These are phyloP conservation scores for Tulasnella sp. DNA, from an alignment of 768 basidiomycete genomes.

Conservation along the genomic window DNA sequence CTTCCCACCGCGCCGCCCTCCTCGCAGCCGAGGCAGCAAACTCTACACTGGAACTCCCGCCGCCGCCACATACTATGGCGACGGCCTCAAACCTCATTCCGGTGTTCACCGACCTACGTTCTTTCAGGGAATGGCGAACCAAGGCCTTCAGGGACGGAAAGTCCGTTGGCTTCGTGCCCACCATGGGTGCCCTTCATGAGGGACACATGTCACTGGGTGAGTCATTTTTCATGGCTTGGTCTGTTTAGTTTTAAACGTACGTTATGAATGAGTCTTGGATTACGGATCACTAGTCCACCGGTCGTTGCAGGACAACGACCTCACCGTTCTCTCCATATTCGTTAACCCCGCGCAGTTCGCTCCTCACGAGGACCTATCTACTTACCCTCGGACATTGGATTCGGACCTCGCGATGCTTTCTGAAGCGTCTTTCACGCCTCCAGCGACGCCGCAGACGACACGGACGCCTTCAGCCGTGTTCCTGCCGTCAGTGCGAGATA, in stretches of 20 bases:
- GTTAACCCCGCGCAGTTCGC: slow-evolving; percentile 98
- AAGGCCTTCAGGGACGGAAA: slow-evolving; percentile 44
- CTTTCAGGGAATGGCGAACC: slow-evolving; percentile 64
- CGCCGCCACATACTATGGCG: too few species aligned
- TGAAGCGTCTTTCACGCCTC: slow-evolving; percentile 26
- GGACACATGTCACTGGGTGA: slow-evolving; percentile 86
- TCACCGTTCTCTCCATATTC: slow-evolving; percentile 89
- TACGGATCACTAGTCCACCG: slow-evolving; percentile 44
- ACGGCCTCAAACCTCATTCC: background rate
- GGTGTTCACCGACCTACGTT: slow-evolving; percentile 42
- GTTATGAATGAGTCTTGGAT: background rate
- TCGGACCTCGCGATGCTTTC: slow-evolving; percentile 56
- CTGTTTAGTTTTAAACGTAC: too few species aligned
- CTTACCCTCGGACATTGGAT: slow-evolving; percentile 82
- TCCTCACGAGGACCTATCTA: slow-evolving; percentile 82
- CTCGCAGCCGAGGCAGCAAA: too few species aligned
- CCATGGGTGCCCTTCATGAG: slow-evolving; percentile 94
- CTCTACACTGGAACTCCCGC: too few species aligned
- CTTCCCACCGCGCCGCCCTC: too few species aligned
- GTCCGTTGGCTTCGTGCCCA: slow-evolving; percentile 88
- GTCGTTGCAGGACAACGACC: slow-evolving; percentile 66
- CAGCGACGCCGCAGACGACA: slow-evolving; percentile 19
- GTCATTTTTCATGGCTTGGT: slow-evolving; percentile 19
- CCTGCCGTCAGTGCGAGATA: slow-evolving; percentile 62
- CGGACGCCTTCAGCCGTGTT: slow-evolving; percentile 62